Conservation (phyloP, 257 asterid species). For the Przewalskia tangutica region DNA sequence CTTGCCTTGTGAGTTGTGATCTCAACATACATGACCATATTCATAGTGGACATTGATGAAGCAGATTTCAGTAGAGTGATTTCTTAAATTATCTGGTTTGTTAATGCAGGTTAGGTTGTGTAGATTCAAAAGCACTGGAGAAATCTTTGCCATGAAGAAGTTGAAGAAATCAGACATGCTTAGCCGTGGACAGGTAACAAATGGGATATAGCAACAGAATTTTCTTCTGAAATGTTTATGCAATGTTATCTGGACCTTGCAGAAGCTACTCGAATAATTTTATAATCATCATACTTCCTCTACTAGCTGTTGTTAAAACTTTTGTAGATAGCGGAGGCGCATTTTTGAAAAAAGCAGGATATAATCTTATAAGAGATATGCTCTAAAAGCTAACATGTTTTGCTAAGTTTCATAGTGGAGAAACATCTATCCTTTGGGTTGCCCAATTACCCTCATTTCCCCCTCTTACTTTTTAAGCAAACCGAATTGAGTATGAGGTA, state of each 20-base stretch:
- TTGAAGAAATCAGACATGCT: constrained; percentile 93
- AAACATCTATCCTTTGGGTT: neutral
- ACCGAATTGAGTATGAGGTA: constrained; percentile 9
- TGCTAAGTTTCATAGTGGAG: neutral
- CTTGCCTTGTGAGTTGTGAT: neutral
- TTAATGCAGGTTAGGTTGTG: constrained; percentile 79
- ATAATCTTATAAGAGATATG: neutral
- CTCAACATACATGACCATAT: neutral
- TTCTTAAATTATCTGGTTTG: constrained; percentile 12
- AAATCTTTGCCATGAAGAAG: constrained; percentile 93
- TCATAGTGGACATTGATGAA: neutral
- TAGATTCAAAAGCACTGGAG: constrained; percentile 80
- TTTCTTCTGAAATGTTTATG: neutral
- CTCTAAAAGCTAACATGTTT: neutral
- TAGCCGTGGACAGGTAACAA: constrained; percentile 91
- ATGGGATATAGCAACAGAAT: neutral
- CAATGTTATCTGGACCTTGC: neutral
- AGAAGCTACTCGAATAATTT: neutral
- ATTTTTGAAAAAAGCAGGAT: neutral
- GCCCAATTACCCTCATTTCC: constrained; percentile 11
- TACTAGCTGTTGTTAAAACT: neutral
- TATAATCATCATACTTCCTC: neutral
- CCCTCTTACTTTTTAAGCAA: neutral
- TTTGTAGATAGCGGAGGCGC: neutral
- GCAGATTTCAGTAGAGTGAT: neutral